Conservation (phyloP, 148 eudicot genomes). For the Rheum nobile region DNA sequence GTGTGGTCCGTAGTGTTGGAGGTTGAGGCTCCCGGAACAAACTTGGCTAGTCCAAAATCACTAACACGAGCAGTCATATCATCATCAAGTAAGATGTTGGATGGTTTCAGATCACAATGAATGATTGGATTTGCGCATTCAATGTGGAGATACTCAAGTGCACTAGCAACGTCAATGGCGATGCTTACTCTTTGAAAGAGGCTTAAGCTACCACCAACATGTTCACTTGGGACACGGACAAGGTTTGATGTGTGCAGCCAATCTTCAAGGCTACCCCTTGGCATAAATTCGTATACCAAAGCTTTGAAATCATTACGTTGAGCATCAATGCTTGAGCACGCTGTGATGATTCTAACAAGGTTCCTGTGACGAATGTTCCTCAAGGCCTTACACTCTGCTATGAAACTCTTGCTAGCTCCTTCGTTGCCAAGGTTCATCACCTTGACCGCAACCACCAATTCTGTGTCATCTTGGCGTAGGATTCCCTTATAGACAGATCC, state of each 20-base stretch:
- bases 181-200: constrained; percentile 8
- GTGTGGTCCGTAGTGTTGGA: background rate
- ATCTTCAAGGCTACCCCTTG: constrained; percentile 11
- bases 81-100: background rate
- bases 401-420: constrained; percentile 8
- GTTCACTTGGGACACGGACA: background rate
- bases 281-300: constrained; percentile 11
- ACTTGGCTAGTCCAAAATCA: constrained; percentile 8
- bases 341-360: constrained; percentile 12
- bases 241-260: constrained; percentile 6
- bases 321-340: constrained; percentile 13
- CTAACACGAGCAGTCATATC: constrained; percentile 7
- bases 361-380: constrained; percentile 14
- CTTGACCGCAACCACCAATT: constrained; percentile 9
- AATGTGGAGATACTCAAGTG: constrained; percentile 7
- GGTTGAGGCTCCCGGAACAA: background rate
- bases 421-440: constrained; percentile 10
- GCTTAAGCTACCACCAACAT: background rate
- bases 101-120: constrained; percentile 10
- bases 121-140: background rate
- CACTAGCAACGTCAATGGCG: constrained; percentile 1
- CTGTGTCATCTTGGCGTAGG: background rate
- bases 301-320: constrained; percentile 12
- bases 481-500: constrained; percentile 20
- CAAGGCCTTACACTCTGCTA: constrained; percentile 14